Conservation (phyloP, 148 eudicot species). For the Fagopyrum esculentum region DNA sequence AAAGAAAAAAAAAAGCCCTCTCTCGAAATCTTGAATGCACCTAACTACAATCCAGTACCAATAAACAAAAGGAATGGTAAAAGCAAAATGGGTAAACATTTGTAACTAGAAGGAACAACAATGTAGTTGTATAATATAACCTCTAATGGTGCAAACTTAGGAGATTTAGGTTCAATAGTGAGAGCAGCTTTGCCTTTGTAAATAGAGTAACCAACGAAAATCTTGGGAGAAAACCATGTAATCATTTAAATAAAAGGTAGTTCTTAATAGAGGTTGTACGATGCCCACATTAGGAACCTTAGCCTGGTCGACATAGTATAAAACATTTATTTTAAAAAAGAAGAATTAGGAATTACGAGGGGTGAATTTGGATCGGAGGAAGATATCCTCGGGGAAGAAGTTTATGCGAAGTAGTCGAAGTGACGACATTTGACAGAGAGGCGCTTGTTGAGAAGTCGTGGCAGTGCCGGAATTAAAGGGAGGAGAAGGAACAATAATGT, state of each 20-base stretch:
- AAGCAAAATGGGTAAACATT: background rate
- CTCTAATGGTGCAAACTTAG: conserved; percentile 70
- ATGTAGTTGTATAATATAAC: conserved; percentile 29
- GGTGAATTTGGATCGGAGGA: conserved; percentile 12
- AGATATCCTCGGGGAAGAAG: conserved; percentile 19
- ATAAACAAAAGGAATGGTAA: conserved; percentile 7
- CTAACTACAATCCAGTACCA: conserved; percentile 42
- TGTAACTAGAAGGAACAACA: conserved; percentile 6
- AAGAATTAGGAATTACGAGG: background rate
- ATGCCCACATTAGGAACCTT: background rate
- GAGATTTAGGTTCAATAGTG: conserved; percentile 67
- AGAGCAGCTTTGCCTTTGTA: conserved; percentile 97
- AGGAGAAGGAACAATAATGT: too few species aligned
- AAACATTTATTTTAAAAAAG: too few species aligned
- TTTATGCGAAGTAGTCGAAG: conserved; percentile 32
- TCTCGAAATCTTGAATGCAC: conserved; percentile 68
- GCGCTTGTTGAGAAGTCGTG: background rate
- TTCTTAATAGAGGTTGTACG: background rate
- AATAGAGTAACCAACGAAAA: conserved; percentile 74
- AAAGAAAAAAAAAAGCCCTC: conserved; percentile 75
- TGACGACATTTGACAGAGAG: conserved; percentile 39
- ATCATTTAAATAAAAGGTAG: conserved; percentile 6
- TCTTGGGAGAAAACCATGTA: conserved; percentile 41
- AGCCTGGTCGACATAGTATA: background rate
- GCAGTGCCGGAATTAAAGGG: too few species aligned